phyloP scores from a whole-genome alignment of 2,329 filamentous ascomycete species.

The Cercospora sesami region DNA sequence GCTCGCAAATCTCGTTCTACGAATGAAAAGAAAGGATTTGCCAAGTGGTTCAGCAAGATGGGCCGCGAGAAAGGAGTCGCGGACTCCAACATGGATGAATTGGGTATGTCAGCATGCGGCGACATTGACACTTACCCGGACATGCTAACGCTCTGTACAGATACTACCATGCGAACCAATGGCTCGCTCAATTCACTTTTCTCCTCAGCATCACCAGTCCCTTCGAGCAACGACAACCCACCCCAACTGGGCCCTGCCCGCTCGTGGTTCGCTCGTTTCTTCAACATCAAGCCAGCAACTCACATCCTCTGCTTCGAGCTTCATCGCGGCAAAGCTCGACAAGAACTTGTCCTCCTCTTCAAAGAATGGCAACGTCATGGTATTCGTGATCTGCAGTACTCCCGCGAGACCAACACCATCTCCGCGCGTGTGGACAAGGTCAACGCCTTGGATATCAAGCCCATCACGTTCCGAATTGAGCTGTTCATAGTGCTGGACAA shows the following conservation, averaged over 20 bases:
- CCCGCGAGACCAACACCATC: conserved; percentile 76
- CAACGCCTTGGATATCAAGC: conserved; percentile 81
- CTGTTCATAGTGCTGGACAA: conserved; percentile 88
- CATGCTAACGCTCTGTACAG: conserved; percentile 20
- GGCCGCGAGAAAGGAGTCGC: conserved; percentile 38
- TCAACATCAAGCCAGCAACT: conserved; percentile 82
- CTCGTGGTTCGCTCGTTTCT: conserved; percentile 86
- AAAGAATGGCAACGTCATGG: conserved; percentile 75
- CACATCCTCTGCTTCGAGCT: conserved; percentile 74
- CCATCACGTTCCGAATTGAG: conserved; percentile 83
- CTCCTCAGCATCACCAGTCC: conserved; percentile 41
- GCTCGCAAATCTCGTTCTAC: conserved; percentile 42
- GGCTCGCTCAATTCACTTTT: conserved; percentile 36
- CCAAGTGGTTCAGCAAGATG: conserved; percentile 56
- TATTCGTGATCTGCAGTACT: conserved; percentile 74
- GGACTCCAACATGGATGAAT: conserved; percentile 19
- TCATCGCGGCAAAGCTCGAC: conserved; percentile 69
- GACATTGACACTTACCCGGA: neutral
- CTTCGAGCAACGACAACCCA: conserved; percentile 52
- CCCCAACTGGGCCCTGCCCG: conserved; percentile 50
- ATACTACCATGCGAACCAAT: conserved; percentile 29
- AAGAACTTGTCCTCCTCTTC: conserved; percentile 73
- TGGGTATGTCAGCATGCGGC: conserved; percentile 22
- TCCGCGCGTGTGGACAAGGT: conserved; percentile 72
- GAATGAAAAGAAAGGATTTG: conserved; percentile 49